A percentile compares a stretch with the other conserved stretches of the same genome.
Evolutionary conservation across 768 basidiomycete genomes (phyloP).

Genomic region (Royoungia palumana): DNA sequence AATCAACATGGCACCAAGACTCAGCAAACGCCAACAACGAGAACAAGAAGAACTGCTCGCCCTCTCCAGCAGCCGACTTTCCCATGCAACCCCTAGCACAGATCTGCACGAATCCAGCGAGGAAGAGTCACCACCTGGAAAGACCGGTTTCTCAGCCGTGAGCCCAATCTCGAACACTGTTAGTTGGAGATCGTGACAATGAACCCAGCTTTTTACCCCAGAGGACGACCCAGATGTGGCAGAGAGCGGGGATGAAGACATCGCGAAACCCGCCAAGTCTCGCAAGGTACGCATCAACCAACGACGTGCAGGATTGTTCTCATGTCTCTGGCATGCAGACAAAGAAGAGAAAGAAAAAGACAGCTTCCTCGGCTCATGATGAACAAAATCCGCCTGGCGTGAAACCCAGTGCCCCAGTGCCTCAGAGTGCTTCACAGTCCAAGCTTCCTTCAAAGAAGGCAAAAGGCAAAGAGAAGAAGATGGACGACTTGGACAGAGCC

Average conservation of each 20-base stretch:
- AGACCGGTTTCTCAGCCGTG: conserved; percentile 46
- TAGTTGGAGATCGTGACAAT: conserved; percentile 18
- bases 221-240: conserved; percentile 22
- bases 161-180: conserved; percentile 15
- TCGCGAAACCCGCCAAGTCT: conserved; percentile 13
- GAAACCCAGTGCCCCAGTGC: conserved; percentile 5
- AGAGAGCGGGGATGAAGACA: conserved; percentile 24
- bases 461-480: conserved; percentile 59
- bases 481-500: conserved; percentile 77
- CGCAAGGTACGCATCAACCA: conserved; percentile 22
- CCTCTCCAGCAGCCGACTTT: conserved; percentile 34
- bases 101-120: conserved; percentile 34
- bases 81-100: background rate
- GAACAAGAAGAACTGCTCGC: conserved; percentile 78
- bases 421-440: conserved; percentile 17
- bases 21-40: conserved; percentile 84
- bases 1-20: conserved; percentile 58
- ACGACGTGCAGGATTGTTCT: background rate
- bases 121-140: conserved; percentile 31
- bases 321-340: conserved; percentile 15
- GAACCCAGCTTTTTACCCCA: conserved; percentile 41
- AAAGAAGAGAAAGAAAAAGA: conserved; percentile 43
- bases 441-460: conserved; percentile 59
- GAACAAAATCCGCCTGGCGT: conserved; percentile 1
- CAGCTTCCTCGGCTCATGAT: background rate